These are phyloP conservation scores for Debaryomyces sp. DNA, from an alignment of 1,139 yeast genomes.

Conservation along the genomic window DNA sequence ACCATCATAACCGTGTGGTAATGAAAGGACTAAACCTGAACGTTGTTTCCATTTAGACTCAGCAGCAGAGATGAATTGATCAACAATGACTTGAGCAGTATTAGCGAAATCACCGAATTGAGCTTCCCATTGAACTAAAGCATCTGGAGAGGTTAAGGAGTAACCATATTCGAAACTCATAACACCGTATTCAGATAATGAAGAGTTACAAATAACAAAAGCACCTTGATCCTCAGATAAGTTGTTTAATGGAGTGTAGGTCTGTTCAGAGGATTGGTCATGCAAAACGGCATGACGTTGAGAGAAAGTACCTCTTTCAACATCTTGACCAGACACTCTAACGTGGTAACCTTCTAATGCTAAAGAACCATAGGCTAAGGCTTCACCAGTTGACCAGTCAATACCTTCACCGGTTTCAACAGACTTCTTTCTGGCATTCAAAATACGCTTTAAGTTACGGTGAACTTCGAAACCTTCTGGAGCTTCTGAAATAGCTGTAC, in stretches of 20 bases:
- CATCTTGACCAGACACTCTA: constrained; percentile 99
- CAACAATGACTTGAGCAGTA: constrained; percentile 97
- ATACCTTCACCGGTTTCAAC: constrained; percentile 90
- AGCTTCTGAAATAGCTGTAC: constrained; percentile 75
- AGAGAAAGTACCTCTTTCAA: constrained; percentile 99
- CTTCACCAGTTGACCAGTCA: constrained; percentile 99
- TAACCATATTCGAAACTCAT: constrained; percentile 99
- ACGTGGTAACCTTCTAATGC: constrained; percentile 94
- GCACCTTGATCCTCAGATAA: constrained; percentile 82
- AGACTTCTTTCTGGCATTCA: constrained; percentile 83
- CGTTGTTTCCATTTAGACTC: constrained; percentile 99
- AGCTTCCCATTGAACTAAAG: constrained; percentile 98
- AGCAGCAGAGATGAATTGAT: constrained; percentile 96
- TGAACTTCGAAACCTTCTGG: constrained; percentile 92
- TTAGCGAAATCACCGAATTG: constrained; percentile 99
- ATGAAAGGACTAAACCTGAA: constrained; percentile 90
- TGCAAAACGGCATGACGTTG: constrained; percentile 99
- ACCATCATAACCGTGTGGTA: constrained; percentile 99
- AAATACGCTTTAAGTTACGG: constrained; percentile 94
- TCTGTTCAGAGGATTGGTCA: constrained; percentile 85
- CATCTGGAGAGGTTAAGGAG: constrained; percentile 94
- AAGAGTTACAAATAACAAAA: constrained; percentile 91
- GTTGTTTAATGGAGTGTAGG: constrained; percentile 83
- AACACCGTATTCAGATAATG: constrained; percentile 97
- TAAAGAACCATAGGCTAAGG: constrained; percentile 93